Percentiles rank a stretch among this genome's conserved stretches.
These are phyloP conservation scores for Coniochaeta hoffmannii DNA, from an alignment of 2,329 filamentous ascomycete genomes.

Conservation along the genomic window DNA sequence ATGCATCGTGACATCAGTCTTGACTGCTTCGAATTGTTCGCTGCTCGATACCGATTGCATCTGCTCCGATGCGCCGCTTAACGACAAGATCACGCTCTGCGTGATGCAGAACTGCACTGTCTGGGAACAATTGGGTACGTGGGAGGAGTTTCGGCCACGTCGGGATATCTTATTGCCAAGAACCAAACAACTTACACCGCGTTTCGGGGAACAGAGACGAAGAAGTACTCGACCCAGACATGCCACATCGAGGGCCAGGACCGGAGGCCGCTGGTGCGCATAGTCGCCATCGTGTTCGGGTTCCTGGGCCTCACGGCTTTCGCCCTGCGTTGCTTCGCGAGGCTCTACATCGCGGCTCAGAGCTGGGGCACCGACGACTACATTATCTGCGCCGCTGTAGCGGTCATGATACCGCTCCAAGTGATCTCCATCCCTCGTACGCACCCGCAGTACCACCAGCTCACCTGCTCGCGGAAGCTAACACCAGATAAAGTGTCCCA, in stretches of 20 bases:
- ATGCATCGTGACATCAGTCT: neutral
- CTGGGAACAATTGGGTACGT: slow-evolving; percentile 6
- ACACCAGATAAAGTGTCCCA: slow-evolving; percentile 23
- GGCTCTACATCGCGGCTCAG: slow-evolving; percentile 17
- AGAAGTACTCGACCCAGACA: slow-evolving; percentile 19
- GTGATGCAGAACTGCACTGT: slow-evolving; percentile 5
- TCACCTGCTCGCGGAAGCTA: neutral
- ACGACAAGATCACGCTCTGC: neutral
- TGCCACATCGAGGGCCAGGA: slow-evolving; percentile 20
- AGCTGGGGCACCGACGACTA: slow-evolving; percentile 23
- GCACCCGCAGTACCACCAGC: too few relatives aligned
- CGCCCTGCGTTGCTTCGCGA: slow-evolving; percentile 19
- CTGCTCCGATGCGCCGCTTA: slow-evolving; percentile 3
- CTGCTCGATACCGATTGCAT: slow-evolving; percentile 2
- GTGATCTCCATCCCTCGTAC: slow-evolving; percentile 18
- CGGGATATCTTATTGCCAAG: too few relatives aligned
- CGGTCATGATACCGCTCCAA: slow-evolving; percentile 16
- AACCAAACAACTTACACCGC: neutral
- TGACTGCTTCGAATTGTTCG: neutral
- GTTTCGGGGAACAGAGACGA: slow-evolving; percentile 15
- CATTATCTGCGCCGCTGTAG: slow-evolving; percentile 18
- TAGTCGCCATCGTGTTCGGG: slow-evolving; percentile 19
- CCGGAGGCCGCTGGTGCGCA: slow-evolving; percentile 16
- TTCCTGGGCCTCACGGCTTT: slow-evolving; percentile 21
- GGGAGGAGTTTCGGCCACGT: neutral